Base-by-base conservation (phyloP, 83 land plant species). In the Picea engelmannii region DNA sequence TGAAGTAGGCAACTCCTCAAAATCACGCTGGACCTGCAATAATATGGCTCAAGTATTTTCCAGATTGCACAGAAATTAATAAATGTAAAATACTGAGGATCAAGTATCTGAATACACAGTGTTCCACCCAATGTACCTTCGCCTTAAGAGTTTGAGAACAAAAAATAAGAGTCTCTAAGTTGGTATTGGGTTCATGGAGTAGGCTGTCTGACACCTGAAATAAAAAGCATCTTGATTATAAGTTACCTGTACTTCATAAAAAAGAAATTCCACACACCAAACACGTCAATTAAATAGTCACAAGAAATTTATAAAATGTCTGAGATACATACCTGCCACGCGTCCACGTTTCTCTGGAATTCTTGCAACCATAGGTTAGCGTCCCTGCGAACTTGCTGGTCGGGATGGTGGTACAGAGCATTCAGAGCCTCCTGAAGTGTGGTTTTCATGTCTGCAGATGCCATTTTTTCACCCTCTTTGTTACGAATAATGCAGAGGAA, bases 291-390 rank as follows among this genome's bases (percentile, higher is more conserved):
- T 74, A 74, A 35, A 35, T 40, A 76, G 17, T 17, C 16, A 11
- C 76, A 24, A 52, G 55, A 10, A 17, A 38, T 18, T 55, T 60
- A 17, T 21, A 21, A 35, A 75, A 31, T 52, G 58, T 12, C 6
- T 44, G 20, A 1, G 7, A 8, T 27, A 7, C 15, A 66, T 52
- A 91, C 99, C 98, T 95, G 96, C 99, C 99, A 97, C 24, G 96
- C 98, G 13, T 95, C 98, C 80, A 94, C 67, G 44, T 91, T 95
- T 78, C 86, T 90, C 85, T 95, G 99, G 66, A 97, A 97, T 9
- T 97, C 91, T 52, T 97, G 99, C 23, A 97, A 91, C 99, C 99
- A 97, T 12, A 83, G 89, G 88, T 95, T 96, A 63, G 99, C 98
- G 7, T 91, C 95, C 69, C 66, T 88, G 63, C 95, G 96, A 62